Percentiles rank a stretch among this genome's conserved stretches.
Conservation (phyloP, 2,329 filamentous ascomycete genomes). For the Tolypocladium amazonense region DNA sequence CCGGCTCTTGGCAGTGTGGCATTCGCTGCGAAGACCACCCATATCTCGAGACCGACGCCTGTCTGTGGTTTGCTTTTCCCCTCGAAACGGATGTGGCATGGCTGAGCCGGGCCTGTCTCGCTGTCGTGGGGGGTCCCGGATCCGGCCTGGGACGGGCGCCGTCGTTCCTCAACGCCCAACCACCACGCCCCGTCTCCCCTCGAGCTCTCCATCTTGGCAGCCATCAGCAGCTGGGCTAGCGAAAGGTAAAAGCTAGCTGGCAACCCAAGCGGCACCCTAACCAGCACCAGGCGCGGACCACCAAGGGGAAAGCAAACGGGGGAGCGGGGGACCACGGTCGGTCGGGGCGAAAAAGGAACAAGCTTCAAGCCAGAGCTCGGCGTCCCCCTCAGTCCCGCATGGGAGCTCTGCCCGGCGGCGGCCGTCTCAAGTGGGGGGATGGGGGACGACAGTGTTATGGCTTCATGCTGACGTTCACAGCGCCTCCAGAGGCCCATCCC, state of each 20-base stretch:
- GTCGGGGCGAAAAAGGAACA: neutral
- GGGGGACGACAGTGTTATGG: neutral
- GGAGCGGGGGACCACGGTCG: neutral
- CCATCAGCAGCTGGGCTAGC: neutral
- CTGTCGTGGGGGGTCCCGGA: slow-evolving; percentile 20
- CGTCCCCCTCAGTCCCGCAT: neutral
- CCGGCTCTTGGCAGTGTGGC: neutral
- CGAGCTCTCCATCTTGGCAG: neutral
- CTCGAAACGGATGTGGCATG: slow-evolving; percentile 10
- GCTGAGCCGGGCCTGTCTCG: slow-evolving; percentile 9
- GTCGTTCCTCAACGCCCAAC: slow-evolving; percentile 2
- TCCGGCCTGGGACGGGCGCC: slow-evolving; percentile 15
- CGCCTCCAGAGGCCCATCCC: neutral
- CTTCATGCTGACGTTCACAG: neutral
- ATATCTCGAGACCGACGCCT: slow-evolving; percentile 6
- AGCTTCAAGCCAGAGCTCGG: neutral
- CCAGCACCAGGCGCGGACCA: neutral
- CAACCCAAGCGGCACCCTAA: neutral
- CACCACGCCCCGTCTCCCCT: slow-evolving; percentile 1
- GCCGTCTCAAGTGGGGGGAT: neutral
- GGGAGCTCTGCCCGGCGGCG: neutral
- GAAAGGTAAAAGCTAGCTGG: slow-evolving; percentile 4
- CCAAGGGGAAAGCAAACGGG: neutral
- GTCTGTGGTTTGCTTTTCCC: slow-evolving; percentile 20
- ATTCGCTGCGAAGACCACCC: neutral